Evolutionary conservation across 225 moss, liverwort and hornwort genomes (phyloP), one percentile per base, ranked within the genome.

Genomic region (Lunularia cruciata): DNA sequence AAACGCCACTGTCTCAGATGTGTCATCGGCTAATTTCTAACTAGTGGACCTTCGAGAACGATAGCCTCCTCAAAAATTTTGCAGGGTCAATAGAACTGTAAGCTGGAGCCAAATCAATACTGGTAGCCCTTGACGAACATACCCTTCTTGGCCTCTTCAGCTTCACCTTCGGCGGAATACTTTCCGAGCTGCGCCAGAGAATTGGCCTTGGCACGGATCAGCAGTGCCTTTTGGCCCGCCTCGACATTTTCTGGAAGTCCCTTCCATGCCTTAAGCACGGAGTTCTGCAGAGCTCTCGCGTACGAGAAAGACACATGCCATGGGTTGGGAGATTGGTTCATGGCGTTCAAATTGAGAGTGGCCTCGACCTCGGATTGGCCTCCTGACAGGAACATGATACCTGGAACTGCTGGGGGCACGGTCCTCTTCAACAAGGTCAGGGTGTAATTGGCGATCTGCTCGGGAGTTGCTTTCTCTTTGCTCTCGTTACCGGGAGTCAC

Each of bases 271-370:
- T 67, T 67, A 20, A 67, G 66, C 47, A 67, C 66, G 23, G 48
- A 47, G 66, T 67, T 67, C 51, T 67, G 66, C 8, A 67, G 48
- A 33, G 70, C 70, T 31, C 72, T 16, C 0, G 54, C 57, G 31
- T 57, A 71, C 2, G 70, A 71, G 42, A 71, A 71, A 12, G 70
- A 58, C 11, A 71, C 57, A 57, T 58, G 70, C 70, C 70, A 71
- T 1, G 70, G 56, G 70, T 59, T 45, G 59, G 59, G 70, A 16
- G 39, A 55, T 26, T 57, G 43, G 31, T 71, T 71, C 57, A 71
- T 57, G 28, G 70, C 70, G 30, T 71, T 71, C 27, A 71, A 28
- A 23, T 71, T 71, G 12, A 57, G 59, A 8, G 70, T 71, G 23
- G 70, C 70, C 45, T 71, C 70, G 46, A 57, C 70, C 40, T 71